Evolutionary conservation across 2,329 filamentous ascomycete genomes (phyloP), one percentile per base, ranked within the genome.

Genomic region (Diplodia sapinea): DNA sequence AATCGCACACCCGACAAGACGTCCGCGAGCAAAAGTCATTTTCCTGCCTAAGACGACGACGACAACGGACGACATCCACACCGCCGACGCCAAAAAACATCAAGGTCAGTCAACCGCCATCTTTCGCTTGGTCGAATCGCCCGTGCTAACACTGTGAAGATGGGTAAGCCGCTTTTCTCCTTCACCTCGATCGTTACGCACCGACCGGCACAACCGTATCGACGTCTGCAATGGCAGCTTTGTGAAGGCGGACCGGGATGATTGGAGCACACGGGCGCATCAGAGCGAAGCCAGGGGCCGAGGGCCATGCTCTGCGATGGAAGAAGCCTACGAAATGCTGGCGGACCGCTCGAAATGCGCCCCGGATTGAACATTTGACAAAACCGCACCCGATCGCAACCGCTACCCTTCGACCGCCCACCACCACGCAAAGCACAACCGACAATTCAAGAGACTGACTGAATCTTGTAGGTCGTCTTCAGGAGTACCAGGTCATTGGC

Each of bases 401-500:
- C 29, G 47, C 47, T 38, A 17, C 47, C 47, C 20, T n/a, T 38
- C 2, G n/a, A 31, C 36, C 50, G 20, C 31, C 50, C 50, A 33
- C 50, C 12, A 36, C 6, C 9, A 9, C 47, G 20, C 47, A 36
- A 20, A 64, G 20, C 49, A 61, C n/a, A 8, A 49, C 31, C 38
- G 2, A 47, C 52, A 49, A 38, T 49, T 17, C 23, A n/a, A 40
- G 50, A 38, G 26, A 50, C 66, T 68, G 57, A 68, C 66, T 40
- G 50, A 26, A 23, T 54, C 17, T n/a, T 13, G 33, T 84, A 99
- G 95, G 94, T 93, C 95, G 95, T 89, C 94, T 99, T 87, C 92
- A 93, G 84, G 95, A 99, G 90, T 99, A 97, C 90, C 95, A 98
- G 90, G 94, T 99, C 88, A 97, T 99, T 82, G 95, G 96, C 87